Evolutionary conservation across 345 rosid genomes (phyloP).

Genomic region (Syzygium oleosum): DNA sequence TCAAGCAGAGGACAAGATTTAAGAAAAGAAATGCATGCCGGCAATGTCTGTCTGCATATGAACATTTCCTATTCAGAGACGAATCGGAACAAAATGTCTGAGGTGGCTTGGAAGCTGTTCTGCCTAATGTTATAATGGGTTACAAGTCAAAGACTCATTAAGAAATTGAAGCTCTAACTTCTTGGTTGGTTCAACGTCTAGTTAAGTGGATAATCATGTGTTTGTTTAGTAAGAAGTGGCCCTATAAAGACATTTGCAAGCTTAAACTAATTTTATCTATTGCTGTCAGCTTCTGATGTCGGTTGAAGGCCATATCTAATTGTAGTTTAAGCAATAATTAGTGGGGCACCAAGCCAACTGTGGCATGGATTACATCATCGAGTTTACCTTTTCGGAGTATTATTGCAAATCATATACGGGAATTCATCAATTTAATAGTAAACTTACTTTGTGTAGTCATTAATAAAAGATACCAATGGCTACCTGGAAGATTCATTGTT

Average conservation of each 20-base stretch:
- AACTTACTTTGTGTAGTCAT: background rate
- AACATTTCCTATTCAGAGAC: background rate
- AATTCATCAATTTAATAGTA: background rate
- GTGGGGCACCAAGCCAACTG: slow-evolving; percentile 7
- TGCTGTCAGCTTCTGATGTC: background rate
- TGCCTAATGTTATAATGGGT: background rate
- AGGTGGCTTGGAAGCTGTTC: background rate
- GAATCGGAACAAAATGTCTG: background rate
- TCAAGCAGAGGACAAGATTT: background rate
- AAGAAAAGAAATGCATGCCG: background rate
- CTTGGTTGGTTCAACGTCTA: background rate
- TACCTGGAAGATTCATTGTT: background rate
- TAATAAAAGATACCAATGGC: background rate
- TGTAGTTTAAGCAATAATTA: background rate
- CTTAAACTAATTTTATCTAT: background rate
- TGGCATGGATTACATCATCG: background rate
- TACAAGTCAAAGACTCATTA: background rate
- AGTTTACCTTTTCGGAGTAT: background rate
- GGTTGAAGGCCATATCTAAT: background rate
- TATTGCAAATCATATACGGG: background rate
- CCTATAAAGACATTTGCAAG: background rate
- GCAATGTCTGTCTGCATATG: background rate
- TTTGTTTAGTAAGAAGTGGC: background rate
- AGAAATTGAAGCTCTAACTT: background rate
- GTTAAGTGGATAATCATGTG: background rate